Base-by-base conservation (phyloP, 768 basidiomycete species). In the Russula sp. region DNA sequence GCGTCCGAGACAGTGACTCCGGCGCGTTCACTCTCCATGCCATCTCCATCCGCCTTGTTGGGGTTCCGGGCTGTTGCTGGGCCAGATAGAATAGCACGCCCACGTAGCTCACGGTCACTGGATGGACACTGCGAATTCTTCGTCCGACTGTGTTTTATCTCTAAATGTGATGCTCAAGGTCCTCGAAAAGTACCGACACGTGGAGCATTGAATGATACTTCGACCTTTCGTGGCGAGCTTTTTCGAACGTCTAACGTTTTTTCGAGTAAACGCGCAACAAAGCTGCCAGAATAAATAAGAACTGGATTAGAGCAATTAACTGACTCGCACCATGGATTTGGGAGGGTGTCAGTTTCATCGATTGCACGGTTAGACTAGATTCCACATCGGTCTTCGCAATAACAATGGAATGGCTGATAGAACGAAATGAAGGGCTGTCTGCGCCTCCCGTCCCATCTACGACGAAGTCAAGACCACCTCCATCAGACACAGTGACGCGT, bases 31-130 rank as follows among this genome's bases (percentile, higher is more conserved):
- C 40, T 11, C n/a, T 22, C 24, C 7, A 9, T 24, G 2, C 8
- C 8, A n/a, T 28, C 46, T 5, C 11, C 42, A n/a, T 34, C 11
- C 7, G 24, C 18, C 42, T 14, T 14, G 36, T 38, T 30, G 13
- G 16, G 7, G n/a, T 32, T 14, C 44, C 34, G n/a, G 14, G 20
- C 8, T 24, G n/a, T 14, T 26, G 22, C 14, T 22, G 6, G 1
- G 14, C 13, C n/a, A 32, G 57, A 10, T 14, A 48, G 57, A 34
- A 10, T 24, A 58, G 42, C 60, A 13, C 16, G 1, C 16, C 54
- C 64, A 18, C 28, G 55, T 36, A 65, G 55, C 40, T 36, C 42
- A 52, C 64, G 64, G n/a, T n/a, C n/a, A n/a, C n/a, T n/a, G n/a
- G n/a, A n/a, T n/a, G 24, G 20, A 36, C n/a, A 65, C 34, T 4